Evolutionary conservation across 148 eudicot species (phyloP), one percentile per base, ranked within the genome.

Genomic region (Vaccinium vitisidaea): DNA sequence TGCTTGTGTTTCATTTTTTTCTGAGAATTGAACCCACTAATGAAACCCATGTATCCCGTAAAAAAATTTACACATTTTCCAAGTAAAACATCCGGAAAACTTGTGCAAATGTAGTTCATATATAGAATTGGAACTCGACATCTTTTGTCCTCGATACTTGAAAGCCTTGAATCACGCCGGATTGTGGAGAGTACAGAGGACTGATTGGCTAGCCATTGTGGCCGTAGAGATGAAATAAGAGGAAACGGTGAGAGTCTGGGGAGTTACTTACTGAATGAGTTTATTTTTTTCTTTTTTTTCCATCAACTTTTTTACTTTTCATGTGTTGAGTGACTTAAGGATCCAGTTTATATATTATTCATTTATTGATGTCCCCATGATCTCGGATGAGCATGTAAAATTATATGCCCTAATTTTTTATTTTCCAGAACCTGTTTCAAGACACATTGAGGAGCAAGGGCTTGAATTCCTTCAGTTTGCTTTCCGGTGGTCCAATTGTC

Each of bases 401-500:
- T 43, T 4, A 43, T 8, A 46, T 48, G 55, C 56, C 59, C 48
- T 61, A 8, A 43, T 2, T 32, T 21, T 16, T 55, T 18, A 14
- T 21, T 77, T 54, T 67, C 79, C 90, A 97, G 99, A 97, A 79
- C 99, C 98, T 83, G 91, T 95, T 75, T 94, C 96, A 77, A 94
- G 81, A 83, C 99, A 97, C 90, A 95, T 97, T 91, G 99, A 95
- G 84, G 98, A 95, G 83, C 96, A 96, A 14, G 99, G 98, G 79
- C 98, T 97, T 70, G 99, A 97, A 75, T 97, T 94, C 81, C 99
- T 95, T 85, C 99, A 97, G 84, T 97, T 97, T 90, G 98, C 99
- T 80, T 94, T 96, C 86, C 98, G 99, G 84, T 97, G 99, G 99
- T 94, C 95, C 91, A 97, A 97, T 87, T 97, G 99, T 91, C 99